Conservation (phyloP, 176 grass and related monocot species). For the Oryza rufipogon region DNA sequence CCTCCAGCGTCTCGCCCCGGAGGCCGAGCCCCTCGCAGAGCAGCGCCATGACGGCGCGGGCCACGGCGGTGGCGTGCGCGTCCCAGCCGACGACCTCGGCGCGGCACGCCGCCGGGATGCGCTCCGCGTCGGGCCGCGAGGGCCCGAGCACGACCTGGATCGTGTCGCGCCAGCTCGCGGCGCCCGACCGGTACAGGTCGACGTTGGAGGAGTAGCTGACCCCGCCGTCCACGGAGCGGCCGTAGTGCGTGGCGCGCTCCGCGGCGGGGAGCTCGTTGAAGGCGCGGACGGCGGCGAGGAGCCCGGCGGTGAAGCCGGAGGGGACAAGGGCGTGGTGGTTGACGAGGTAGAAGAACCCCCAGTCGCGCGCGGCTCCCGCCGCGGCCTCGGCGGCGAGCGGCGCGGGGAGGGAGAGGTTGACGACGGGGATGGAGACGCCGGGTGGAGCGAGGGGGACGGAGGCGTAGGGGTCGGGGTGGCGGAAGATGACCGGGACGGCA, state of each 20-base stretch:
- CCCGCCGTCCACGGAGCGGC: constrained; percentile 53
- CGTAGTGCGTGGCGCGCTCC: constrained; percentile 66
- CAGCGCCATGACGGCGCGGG: constrained; percentile 47
- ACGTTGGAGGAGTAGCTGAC: constrained; percentile 81
- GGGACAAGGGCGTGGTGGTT: constrained; percentile 60
- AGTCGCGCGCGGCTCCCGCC: constrained; percentile 46
- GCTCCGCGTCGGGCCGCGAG: constrained; percentile 36
- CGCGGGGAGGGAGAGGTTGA: constrained; percentile 54
- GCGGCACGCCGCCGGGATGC: constrained; percentile 65
- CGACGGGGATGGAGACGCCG: constrained; percentile 48
- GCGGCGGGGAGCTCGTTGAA: constrained; percentile 69
- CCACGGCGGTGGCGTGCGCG: constrained; percentile 46
- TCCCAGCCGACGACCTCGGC: constrained; percentile 66
- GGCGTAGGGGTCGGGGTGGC: constrained; percentile 49
- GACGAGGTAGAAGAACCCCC: constrained; percentile 87
- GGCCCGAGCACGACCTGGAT: constrained; percentile 60
- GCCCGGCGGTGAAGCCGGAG: constrained; percentile 30
- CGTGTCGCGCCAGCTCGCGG: constrained; percentile 92
- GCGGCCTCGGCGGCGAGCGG: constrained; percentile 41
- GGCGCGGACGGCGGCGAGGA: constrained; percentile 64
- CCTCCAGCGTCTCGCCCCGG: constrained; percentile 28
- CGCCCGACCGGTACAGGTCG: constrained; percentile 60
- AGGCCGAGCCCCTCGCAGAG: constrained; percentile 69
- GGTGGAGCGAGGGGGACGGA: constrained; percentile 31
- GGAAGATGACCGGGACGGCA: constrained; percentile 52